Percentiles rank a stretch among this genome's conserved stretches.
phyloP scores from a whole-genome alignment of 2,329 filamentous ascomycete species.

The Emmonsiellopsis sp. region DNA sequence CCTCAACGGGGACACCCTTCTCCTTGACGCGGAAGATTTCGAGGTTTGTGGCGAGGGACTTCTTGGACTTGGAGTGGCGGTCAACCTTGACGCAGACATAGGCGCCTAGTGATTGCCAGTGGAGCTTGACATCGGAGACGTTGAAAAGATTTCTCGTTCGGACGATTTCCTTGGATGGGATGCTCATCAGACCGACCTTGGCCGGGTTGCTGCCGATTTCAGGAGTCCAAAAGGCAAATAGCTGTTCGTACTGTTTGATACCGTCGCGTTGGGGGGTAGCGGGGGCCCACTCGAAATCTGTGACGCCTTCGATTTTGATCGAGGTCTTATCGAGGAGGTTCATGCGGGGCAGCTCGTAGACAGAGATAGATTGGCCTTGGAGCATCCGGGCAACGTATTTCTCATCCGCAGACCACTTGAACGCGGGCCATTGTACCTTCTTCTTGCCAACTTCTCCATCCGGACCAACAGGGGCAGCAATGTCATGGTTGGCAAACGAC shows the following conservation, averaged over 20 bases:
- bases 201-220: slow-evolving; percentile 97
- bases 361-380: slow-evolving; percentile 77
- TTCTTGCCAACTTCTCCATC: slow-evolving; percentile 66
- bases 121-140: slow-evolving; percentile 92
- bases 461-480: slow-evolving; percentile 49
- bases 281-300: slow-evolving; percentile 98
- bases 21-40: slow-evolving; percentile 97
- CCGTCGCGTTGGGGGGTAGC: slow-evolving; percentile 72
- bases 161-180: slow-evolving; percentile 89
- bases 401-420: slow-evolving; percentile 98
- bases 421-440: slow-evolving; percentile 95
- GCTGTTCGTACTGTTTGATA: slow-evolving; percentile 85
- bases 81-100: slow-evolving; percentile 99
- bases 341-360: slow-evolving; percentile 86
- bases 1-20: slow-evolving; percentile 96
- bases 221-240: slow-evolving; percentile 97
- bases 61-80: slow-evolving; percentile 97
- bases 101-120: slow-evolving; percentile 92
- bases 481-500: slow-evolving; percentile 85
- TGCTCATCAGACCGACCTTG: slow-evolving; percentile 91
- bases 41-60: slow-evolving; percentile 90
- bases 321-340: slow-evolving; percentile 80
- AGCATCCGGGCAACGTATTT: slow-evolving; percentile 92
- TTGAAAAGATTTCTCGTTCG: slow-evolving; percentile 96
- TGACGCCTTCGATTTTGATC: slow-evolving; percentile 91